These are phyloP conservation scores for Croton laevigatus DNA, from an alignment of 441 rosid species.

Conservation along the genomic window DNA sequence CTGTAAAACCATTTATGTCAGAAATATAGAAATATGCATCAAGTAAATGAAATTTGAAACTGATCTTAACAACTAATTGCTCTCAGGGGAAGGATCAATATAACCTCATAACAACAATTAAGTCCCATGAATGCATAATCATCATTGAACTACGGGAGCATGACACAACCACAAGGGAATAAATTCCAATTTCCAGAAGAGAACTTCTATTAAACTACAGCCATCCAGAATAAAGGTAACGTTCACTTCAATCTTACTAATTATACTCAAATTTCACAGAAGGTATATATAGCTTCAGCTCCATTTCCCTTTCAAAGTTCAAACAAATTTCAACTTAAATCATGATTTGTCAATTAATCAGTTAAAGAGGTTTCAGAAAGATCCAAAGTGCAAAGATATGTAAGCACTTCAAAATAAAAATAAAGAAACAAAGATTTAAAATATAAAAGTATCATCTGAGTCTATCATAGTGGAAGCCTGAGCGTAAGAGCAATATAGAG, in stretches of 20 bases:
- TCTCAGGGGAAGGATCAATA: neutral
- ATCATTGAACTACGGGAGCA: neutral
- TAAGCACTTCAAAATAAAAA: neutral
- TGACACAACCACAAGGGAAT: neutral
- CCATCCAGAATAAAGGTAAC: neutral
- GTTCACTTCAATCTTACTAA: neutral
- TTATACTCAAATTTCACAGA: no score
- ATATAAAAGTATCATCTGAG: neutral
- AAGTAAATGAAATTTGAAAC: neutral
- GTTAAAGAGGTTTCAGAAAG: neutral
- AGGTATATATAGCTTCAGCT: no score
- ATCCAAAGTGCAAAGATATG: neutral
- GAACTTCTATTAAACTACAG: neutral
- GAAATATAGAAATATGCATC: neutral
- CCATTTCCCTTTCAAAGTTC: neutral
- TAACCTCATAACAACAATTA: neutral
- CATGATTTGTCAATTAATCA: neutral
- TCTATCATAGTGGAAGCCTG: neutral
- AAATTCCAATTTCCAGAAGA: constrained; percentile 3
- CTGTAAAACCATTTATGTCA: constrained; percentile 27
- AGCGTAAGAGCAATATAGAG: neutral
- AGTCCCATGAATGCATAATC: neutral
- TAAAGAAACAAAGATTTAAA: neutral
- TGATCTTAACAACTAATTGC: neutral
- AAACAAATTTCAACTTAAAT: neutral